Percentiles rank a stretch among this genome's conserved stretches.
These are phyloP conservation scores for Warburgia ugandensis DNA, from an alignment of 164 flowering plant species.

Conservation along the genomic window DNA sequence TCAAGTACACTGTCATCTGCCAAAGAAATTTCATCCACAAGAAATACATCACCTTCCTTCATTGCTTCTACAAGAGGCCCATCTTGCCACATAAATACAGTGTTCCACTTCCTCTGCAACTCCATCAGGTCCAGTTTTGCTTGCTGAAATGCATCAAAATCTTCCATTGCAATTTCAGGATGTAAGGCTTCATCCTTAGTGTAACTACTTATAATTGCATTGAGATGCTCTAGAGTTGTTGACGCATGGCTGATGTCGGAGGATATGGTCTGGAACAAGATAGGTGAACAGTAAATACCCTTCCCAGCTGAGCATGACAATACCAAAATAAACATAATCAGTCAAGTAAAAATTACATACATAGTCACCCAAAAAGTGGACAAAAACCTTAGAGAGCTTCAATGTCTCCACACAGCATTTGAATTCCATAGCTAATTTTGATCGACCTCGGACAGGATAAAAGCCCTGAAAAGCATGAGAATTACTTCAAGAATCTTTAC, in stretches of 20 bases:
- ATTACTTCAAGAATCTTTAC: neutral
- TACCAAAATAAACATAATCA: neutral
- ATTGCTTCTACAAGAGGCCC: slow-evolving; percentile 95
- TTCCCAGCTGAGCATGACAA: neutral
- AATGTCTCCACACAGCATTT: slow-evolving; percentile 34
- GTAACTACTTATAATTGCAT: slow-evolving; percentile 24
- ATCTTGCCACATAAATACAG: slow-evolving; percentile 88
- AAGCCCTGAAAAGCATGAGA: slow-evolving; percentile 50
- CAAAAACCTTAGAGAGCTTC: slow-evolving; percentile 36
- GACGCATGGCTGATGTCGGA: slow-evolving; percentile 61
- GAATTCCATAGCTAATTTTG: slow-evolving; percentile 44
- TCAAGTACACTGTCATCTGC: slow-evolving; percentile 99
- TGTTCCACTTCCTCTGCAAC: slow-evolving; percentile 66
- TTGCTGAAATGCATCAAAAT: slow-evolving; percentile 39
- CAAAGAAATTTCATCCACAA: slow-evolving; percentile 94
- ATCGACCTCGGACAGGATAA: slow-evolving; percentile 82
- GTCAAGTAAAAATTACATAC: slow-evolving; percentile 29
- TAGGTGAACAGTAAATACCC: slow-evolving; percentile 3
- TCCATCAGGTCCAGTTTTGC: slow-evolving; percentile 27
- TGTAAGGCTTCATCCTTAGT: slow-evolving; percentile 24
- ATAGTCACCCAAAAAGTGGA: slow-evolving; percentile 20
- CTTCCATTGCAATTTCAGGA: slow-evolving; percentile 30
- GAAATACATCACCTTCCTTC: slow-evolving; percentile 76
- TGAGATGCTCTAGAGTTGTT: slow-evolving; percentile 39
- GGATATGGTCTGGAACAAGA: slow-evolving; percentile 47